Evolutionary conservation across 2,329 filamentous ascomycete species (phyloP).

Genomic region (Alternaria viburni): DNA sequence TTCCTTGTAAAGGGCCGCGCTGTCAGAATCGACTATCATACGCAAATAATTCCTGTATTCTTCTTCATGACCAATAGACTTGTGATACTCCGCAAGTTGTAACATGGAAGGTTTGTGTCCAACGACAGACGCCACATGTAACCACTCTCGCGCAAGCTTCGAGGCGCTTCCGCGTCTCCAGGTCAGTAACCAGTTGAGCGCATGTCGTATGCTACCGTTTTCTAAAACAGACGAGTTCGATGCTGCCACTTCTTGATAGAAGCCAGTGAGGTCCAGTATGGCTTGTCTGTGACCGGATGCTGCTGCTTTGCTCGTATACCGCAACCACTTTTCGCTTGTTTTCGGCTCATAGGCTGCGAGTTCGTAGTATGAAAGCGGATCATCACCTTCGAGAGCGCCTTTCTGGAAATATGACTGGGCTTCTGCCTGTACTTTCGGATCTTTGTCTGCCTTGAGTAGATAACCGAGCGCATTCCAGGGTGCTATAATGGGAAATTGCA

Average conservation of each 20-base stretch:
- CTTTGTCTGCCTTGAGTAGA: conserved; percentile 24
- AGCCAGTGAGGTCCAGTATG: conserved; percentile 47
- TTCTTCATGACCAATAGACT: conserved; percentile 21
- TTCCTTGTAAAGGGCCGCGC: conserved; percentile 20
- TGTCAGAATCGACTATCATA: conserved; percentile 24
- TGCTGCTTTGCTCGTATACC: conserved; percentile 54
- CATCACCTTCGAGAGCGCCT: conserved; percentile 50
- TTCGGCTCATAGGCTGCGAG: conserved; percentile 38
- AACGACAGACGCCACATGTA: conserved; percentile 28
- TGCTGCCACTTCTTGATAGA: conserved; percentile 48
- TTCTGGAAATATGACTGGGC: conserved; percentile 42
- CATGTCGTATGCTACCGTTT: conserved; percentile 16
- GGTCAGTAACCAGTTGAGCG: conserved; percentile 32
- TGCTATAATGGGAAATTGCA: conserved; percentile 32
- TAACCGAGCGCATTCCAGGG: conserved; percentile 43
- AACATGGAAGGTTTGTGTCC: conserved; percentile 40
- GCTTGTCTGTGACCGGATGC: conserved; percentile 49
- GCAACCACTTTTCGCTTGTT: conserved; percentile 49
- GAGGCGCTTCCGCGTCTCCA: conserved; percentile 24
- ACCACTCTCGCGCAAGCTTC: conserved; percentile 40
- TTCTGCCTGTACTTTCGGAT: conserved; percentile 18
- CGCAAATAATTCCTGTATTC: conserved; percentile 18
- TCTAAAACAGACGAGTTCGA: conserved; percentile 13
- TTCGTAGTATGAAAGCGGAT: conserved; percentile 52
- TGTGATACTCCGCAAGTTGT: conserved; percentile 30